A percentile compares a stretch with the other conserved stretches of the same genome.
Evolutionary conservation across 2,329 filamentous ascomycete genomes (phyloP).

Genomic region (Trichophyton verrucosum): DNA sequence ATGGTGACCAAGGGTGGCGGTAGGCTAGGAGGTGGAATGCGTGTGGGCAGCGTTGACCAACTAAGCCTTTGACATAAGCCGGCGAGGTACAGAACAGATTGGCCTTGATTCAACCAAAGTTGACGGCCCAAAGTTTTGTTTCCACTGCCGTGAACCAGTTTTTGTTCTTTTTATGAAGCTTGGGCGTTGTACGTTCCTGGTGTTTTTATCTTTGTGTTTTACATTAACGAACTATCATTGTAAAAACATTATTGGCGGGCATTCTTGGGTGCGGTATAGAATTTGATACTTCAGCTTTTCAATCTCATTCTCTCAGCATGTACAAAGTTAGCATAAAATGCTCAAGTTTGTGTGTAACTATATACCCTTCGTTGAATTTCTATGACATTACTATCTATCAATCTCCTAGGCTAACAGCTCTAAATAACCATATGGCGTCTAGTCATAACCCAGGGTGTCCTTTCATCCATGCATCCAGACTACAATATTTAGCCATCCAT

Average conservation of each 20-base stretch:
- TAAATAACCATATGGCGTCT: neutral
- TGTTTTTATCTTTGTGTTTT: neutral
- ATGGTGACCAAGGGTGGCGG: conserved; percentile 36
- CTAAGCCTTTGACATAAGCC: conserved; percentile 32
- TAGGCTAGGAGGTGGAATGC: conserved; percentile 28
- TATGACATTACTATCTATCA: neutral
- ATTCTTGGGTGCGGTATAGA: neutral
- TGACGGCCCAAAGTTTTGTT: neutral
- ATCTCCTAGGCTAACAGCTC: neutral
- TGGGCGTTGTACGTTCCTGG: neutral
- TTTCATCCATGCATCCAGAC: conserved; percentile 46
- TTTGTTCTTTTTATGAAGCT: neutral
- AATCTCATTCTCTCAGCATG: neutral
- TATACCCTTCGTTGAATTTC: neutral
- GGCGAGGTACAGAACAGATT: neutral
- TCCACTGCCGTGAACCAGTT: neutral
- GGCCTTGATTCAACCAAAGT: neutral
- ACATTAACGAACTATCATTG: neutral
- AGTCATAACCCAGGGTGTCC: conserved; percentile 33
- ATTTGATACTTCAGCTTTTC: neutral
- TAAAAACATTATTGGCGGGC: conserved; percentile 2
- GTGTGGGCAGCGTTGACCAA: conserved; percentile 38
- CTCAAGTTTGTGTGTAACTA: neutral
- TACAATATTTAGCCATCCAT: conserved; percentile 81
- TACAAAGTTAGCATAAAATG: neutral